Evolutionary conservation across 2,329 filamentous ascomycete species (phyloP), one percentile per base, ranked within the genome.

Genomic region (Pseudocercospora musae): DNA sequence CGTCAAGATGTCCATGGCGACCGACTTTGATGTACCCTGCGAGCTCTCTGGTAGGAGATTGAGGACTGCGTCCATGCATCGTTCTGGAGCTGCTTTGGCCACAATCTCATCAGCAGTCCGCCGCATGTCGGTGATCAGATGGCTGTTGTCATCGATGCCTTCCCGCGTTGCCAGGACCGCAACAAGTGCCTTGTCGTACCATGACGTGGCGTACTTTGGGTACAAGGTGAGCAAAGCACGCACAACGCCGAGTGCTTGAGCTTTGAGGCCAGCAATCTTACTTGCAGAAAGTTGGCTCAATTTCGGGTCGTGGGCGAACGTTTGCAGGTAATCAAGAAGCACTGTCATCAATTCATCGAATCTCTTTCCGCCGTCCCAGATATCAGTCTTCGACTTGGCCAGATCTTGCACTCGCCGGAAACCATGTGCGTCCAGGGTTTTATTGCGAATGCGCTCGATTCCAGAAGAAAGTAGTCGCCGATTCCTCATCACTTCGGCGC

Each of bases 331-430:
- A 53, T 87, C 85, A 64, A 93, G 89, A 20, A 92, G 81, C 0
- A 87, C 88, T 2, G 84, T 70, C 37, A 92, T 78, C 1, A 93
- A 80, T 7, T 87, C 82, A 66, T 89, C 85, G 63, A 91, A 92
- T 58, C 89, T 86, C 69, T 89, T 87, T 53, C 88, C 85, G 63
- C 88, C 85, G 1, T 83, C 82, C 72, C 90, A 86, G 20, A 86
- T 80, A 13, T 86, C 82, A 69, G 77, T 74, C 71, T 82, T 85
- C 62, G 89, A 87, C 66, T 89, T 87, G 63, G 92, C 83, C 66
- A 92, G 83, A 42, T 87, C 87, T 74, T 93, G 90, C 54, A 93
- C 80, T 71, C 90, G 90, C 58, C 90, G 85, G 81, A 93, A 92
- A 60, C 90, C 90, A 72, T 92, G 89, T 3, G 90, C 89, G 72